These are phyloP conservation scores for Scleroderma bovista DNA, from an alignment of 768 basidiomycete genomes.

Conservation along the genomic window DNA sequence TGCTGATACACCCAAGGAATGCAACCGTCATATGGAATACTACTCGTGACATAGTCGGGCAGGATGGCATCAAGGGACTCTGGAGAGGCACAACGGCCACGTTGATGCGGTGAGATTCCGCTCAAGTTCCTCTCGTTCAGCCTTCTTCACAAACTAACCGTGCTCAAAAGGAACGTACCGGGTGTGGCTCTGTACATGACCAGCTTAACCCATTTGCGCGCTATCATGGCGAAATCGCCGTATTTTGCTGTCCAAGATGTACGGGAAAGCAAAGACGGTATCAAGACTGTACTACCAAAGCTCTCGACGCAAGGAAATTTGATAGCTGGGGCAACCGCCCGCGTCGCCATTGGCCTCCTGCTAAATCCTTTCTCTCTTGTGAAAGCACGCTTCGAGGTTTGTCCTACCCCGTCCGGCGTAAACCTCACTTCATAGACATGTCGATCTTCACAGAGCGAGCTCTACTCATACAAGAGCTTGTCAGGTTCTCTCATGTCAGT, in stretches of 20 bases:
- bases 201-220: conserved; percentile 74
- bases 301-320: conserved; percentile 79
- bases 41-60: conserved; percentile 50
- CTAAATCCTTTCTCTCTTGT: conserved; percentile 88
- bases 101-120: conserved; percentile 62
- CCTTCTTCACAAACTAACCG: conserved; percentile 3
- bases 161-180: conserved; percentile 68
- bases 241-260: conserved; percentile 49
- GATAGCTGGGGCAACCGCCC: conserved; percentile 76
- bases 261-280: conserved; percentile 9
- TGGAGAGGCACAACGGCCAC: conserved; percentile 90
- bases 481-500: conserved; percentile 54
- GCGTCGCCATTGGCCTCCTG: conserved; percentile 75
- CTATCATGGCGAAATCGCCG: conserved; percentile 63
- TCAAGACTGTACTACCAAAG: conserved; percentile 57
- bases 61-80: conserved; percentile 64
- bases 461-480: conserved; percentile 66
- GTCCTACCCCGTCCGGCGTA: too few species aligned
- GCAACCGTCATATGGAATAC: conserved; percentile 43
- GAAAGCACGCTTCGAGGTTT: conserved; percentile 88
- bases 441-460: conserved; percentile 52
- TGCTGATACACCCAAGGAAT: conserved; percentile 20
- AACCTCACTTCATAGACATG: background rate
- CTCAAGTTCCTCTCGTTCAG: background rate
- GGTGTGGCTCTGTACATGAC: conserved; percentile 94